Percentiles rank a stretch among this genome's conserved stretches.
phyloP scores from a whole-genome alignment of 140 eudicot genomes.

The Senecio squalidus region DNA sequence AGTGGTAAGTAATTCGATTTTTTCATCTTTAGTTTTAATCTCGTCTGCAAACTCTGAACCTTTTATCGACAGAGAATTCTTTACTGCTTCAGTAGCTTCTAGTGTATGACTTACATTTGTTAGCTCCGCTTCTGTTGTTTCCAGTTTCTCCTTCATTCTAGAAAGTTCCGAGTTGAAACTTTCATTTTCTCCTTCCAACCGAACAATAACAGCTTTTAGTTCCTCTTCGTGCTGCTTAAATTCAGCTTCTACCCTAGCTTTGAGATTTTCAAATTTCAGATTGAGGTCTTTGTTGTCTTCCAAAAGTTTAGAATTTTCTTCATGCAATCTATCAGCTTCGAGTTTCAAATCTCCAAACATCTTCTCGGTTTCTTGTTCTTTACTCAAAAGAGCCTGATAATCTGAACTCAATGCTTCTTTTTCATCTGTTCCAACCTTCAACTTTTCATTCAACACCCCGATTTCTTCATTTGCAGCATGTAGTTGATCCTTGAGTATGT shows the following conservation, averaged over 20 bases:
- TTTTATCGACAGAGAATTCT: conserved; percentile 34
- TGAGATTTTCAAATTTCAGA: conserved; percentile 28
- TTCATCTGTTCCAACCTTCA: conserved; percentile 35
- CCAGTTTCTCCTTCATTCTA: conserved; percentile 32
- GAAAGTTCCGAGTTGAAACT: conserved; percentile 40
- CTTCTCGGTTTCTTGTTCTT: conserved; percentile 41
- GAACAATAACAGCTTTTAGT: conserved; percentile 25
- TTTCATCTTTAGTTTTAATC: conserved; percentile 37
- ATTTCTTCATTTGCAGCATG: conserved; percentile 44
- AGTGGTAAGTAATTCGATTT: conserved; percentile 36
- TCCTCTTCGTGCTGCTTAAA: conserved; percentile 44
- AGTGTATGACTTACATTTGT: conserved; percentile 28
- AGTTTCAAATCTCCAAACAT: conserved; percentile 24
- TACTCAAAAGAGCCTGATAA: conserved; percentile 28
- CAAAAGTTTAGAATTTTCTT: conserved; percentile 43
- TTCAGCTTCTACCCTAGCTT: conserved; percentile 36
- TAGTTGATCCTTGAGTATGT: conserved; percentile 45
- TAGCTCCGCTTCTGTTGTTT: conserved; percentile 43
- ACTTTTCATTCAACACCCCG: conserved; percentile 45
- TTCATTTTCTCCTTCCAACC: conserved; percentile 51
- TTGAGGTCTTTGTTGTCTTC: conserved; percentile 32
- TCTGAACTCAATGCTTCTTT: conserved; percentile 36
- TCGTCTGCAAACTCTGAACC: conserved; percentile 44
- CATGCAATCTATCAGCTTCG: conserved; percentile 28
- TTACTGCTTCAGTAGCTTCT: conserved; percentile 51